Conservation (phyloP, 805 yeast genomes). For the Metschnikowia cerradonensis region DNA sequence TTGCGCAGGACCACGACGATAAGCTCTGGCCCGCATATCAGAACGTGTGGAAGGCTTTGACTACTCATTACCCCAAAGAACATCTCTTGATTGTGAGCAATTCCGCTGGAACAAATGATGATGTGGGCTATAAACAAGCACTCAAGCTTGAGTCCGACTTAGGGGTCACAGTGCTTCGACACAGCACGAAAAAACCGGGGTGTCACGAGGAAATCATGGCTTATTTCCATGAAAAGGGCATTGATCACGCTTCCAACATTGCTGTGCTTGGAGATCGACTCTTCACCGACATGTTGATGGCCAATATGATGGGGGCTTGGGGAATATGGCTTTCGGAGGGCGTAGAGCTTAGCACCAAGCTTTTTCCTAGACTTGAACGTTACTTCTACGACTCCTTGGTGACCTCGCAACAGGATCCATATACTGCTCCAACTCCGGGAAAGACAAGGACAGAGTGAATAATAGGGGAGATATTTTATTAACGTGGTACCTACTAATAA, state of each 20-base stretch:
- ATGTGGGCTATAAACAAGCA: slow-evolving; percentile 58
- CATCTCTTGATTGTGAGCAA: slow-evolving; percentile 77
- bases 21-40: slow-evolving; percentile 73
- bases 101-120: slow-evolving; percentile 89
- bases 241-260: slow-evolving; percentile 50
- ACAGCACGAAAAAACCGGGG: slow-evolving; percentile 77
- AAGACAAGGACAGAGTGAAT: background rate
- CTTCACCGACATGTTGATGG: slow-evolving; percentile 90
- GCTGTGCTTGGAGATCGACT: slow-evolving; percentile 89
- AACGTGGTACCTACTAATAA: too few relatives aligned
- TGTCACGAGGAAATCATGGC: slow-evolving; percentile 65
- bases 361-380: slow-evolving; percentile 54
- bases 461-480: background rate
- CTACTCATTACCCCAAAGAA: slow-evolving; percentile 56
- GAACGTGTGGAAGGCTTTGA: slow-evolving; percentile 51
- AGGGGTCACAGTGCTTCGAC: slow-evolving; percentile 68
- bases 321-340: slow-evolving; percentile 85
- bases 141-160: slow-evolving; percentile 53
- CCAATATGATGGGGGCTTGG: slow-evolving; percentile 85
- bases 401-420: slow-evolving; percentile 13
- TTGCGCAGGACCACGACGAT: slow-evolving; percentile 78
- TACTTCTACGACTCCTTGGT: slow-evolving; percentile 22
- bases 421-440: slow-evolving; percentile 13
- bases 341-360: slow-evolving; percentile 50
- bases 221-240: slow-evolving; percentile 50